phyloP scores from a whole-genome alignment of 345 rosid species.

The Euphorbia peplus region DNA sequence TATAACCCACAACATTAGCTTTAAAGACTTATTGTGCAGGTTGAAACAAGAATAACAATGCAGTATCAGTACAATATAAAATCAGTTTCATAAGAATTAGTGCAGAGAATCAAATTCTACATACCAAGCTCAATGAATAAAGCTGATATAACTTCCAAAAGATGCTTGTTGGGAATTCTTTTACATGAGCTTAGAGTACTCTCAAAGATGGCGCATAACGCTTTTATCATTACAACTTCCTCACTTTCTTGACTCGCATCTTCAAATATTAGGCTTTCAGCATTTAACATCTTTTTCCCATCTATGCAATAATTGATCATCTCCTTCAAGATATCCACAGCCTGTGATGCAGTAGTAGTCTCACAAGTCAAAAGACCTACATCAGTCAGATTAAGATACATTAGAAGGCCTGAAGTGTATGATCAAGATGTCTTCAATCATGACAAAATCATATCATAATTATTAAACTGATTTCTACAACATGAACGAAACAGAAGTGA shows the following conservation, averaged over 20 bases:
- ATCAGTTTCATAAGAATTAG: background rate
- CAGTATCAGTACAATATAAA: background rate
- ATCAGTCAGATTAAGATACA: slow-evolving; percentile 12
- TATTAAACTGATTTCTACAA: background rate
- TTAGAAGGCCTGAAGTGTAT: slow-evolving; percentile 4
- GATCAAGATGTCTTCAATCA: slow-evolving; percentile 9
- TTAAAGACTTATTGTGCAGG: background rate
- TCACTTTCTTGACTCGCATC: slow-evolving; percentile 35
- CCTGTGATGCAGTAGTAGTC: slow-evolving; percentile 51
- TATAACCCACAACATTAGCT: background rate
- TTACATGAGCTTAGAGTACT: slow-evolving; percentile 37
- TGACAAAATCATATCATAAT: background rate
- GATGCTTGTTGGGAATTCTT: slow-evolving; percentile 55
- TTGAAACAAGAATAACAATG: background rate
- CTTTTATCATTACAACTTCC: slow-evolving; percentile 43
- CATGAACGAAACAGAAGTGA: background rate
- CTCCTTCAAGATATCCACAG: slow-evolving; percentile 54
- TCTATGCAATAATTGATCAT: slow-evolving; percentile 50
- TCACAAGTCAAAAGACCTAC: slow-evolving; percentile 64
- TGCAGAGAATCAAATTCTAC: slow-evolving; percentile 22
- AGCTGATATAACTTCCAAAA: slow-evolving; percentile 48
- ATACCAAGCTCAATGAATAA: slow-evolving; percentile 73
- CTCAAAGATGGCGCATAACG: slow-evolving; percentile 56
- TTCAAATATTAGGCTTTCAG: slow-evolving; percentile 34
- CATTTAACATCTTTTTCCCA: slow-evolving; percentile 24